Base-by-base conservation (phyloP, 1,139 yeast species). In the Suhomyces ambrosiae region DNA sequence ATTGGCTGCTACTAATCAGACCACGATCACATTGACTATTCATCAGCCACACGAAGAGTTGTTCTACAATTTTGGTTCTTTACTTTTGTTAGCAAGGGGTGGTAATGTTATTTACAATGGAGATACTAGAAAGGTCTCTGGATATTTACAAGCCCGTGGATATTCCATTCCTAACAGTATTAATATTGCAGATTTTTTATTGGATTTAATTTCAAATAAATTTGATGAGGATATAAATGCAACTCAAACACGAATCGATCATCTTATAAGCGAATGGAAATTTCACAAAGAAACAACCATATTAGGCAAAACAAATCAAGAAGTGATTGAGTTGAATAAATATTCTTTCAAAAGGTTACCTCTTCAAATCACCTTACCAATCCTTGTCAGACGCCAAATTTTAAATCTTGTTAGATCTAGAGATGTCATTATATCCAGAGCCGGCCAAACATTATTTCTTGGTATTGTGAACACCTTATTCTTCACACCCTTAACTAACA, bases 41-140 rank as follows among this genome's bases (percentile, higher is more conserved):
- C 62, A 58, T 33, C 62, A 58, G 43, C 62, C 62, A 7, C 53
- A 49, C 32, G 45, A 50, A 30, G 56, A 48, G 27, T 50, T 56
- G 49, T 52, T 58, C 31, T 34, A 42, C 15, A 40, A 30, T 15
- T 56, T 56, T 37, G 59, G 53, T 11, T 40, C 52, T 8, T 40
- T 58, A 29, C 47, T 55, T 25, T 46, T 58, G 23, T 47, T 58
- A 23, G 60, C 61, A 7, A 42, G 52, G 12, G 60, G 60, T 3
- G 60, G 60, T 2, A 41, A 31, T 11, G 56, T 54, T 10, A 49
- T 56, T 8, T 58, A 46, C 37, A 46, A 56, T 22, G 62, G 62
- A 3, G 27, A 35, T 4, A 38, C 52, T 3, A 25, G 10, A 4
- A 24, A 29, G 2, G 41, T 54, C 7, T 37, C 41, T 7, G n/a